A percentile compares a stretch with the other conserved stretches of the same genome.
Conservation (phyloP, 2,329 filamentous ascomycete species). For the Ophiobolus disseminans region DNA sequence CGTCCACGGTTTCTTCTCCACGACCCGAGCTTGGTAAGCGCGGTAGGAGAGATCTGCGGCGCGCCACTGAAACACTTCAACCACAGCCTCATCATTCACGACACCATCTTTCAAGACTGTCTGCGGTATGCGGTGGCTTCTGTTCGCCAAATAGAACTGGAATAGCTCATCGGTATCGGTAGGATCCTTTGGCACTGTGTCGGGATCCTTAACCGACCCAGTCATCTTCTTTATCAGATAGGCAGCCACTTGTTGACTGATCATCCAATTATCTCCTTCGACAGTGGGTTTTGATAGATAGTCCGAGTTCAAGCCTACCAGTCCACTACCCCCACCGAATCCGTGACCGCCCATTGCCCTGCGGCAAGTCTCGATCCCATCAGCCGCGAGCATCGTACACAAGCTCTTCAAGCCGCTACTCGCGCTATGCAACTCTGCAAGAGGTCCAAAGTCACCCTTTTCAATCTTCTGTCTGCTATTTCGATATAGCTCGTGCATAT, state of each 20-base stretch:
- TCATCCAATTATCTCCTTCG: conserved; percentile 66
- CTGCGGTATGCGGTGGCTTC: conserved; percentile 32
- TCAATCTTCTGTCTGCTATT: conserved; percentile 56
- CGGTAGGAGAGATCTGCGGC: conserved; percentile 53
- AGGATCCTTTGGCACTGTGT: conserved; percentile 42
- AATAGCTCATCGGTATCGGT: conserved; percentile 54
- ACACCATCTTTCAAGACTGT: conserved; percentile 37
- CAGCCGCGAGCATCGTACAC: conserved; percentile 60
- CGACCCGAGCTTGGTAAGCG: conserved; percentile 54
- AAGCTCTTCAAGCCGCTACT: conserved; percentile 62
- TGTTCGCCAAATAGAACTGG: conserved; percentile 48
- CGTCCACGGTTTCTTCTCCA: conserved; percentile 58
- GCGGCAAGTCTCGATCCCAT: conserved; percentile 62
- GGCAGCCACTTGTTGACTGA: conserved; percentile 60
- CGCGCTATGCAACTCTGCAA: conserved; percentile 62
- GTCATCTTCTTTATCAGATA: conserved; percentile 62
- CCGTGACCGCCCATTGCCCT: conserved; percentile 63
- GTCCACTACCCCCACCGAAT: conserved; percentile 60
- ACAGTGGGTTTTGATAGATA: conserved; percentile 63
- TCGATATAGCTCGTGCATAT: conserved; percentile 60
- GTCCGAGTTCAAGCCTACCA: conserved; percentile 60
- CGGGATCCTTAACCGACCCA: conserved; percentile 47
- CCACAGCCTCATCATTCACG: conserved; percentile 49
- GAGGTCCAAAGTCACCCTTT: conserved; percentile 56
- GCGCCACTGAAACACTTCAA: conserved; percentile 55